Conservation (phyloP, 345 rosid genomes). For the Draba incana region DNA sequence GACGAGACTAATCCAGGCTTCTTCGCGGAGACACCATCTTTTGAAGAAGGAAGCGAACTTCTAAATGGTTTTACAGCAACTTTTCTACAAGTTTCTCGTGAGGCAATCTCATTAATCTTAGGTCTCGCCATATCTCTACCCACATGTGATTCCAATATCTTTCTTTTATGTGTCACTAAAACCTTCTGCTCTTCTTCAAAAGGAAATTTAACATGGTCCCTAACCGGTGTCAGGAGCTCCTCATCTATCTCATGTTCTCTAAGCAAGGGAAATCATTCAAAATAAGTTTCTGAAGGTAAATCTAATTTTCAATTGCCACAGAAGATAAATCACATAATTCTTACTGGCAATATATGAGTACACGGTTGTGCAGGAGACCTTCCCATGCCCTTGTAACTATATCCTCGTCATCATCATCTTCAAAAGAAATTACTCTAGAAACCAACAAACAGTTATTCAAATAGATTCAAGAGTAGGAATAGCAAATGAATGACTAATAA, state of each 20-base stretch:
- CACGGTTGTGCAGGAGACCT: conserved; percentile 63
- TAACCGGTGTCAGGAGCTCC: conserved; percentile 68
- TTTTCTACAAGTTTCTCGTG: conserved; percentile 40
- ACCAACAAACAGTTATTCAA: conserved; percentile 25
- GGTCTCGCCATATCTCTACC: conserved; percentile 41
- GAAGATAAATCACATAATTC: conserved; percentile 31
- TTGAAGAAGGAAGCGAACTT: conserved; percentile 39
- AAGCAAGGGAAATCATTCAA: conserved; percentile 30
- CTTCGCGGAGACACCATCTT: conserved; percentile 46
- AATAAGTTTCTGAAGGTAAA: conserved; percentile 31
- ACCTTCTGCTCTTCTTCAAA: conserved; percentile 43
- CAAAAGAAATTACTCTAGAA: conserved; percentile 66
- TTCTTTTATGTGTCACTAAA: conserved; percentile 37
- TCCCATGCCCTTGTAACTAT: conserved; percentile 78
- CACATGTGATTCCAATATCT: conserved; percentile 40
- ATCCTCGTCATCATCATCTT: conserved; percentile 54
- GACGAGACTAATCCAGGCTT: conserved; percentile 44
- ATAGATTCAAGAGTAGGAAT: conserved; percentile 9
- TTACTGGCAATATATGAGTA: conserved; percentile 91
- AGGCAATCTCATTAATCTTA: conserved; percentile 41
- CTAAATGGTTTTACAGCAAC: conserved; percentile 36
- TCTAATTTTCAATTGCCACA: conserved; percentile 15
- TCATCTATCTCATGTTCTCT: conserved; percentile 80
- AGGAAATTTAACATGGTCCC: conserved; percentile 81
- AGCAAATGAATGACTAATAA: conserved; percentile 12